phyloP scores from a whole-genome alignment of 192 early-diverging fungal species.

The Hyaloraphidium curvatum region DNA sequence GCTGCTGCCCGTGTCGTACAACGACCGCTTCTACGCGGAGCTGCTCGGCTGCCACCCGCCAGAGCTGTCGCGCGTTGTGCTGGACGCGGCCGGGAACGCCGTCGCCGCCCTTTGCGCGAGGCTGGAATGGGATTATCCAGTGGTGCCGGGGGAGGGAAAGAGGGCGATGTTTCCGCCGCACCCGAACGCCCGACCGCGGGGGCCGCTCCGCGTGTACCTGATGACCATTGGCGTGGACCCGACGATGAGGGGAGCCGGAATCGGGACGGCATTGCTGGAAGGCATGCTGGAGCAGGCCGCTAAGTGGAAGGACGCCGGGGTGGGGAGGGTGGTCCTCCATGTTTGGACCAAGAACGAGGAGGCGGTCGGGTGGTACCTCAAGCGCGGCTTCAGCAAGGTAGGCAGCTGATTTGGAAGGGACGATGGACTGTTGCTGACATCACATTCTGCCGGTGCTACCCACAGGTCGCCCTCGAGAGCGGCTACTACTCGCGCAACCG shows the following conservation, averaged over 20 bases:
- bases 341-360: neutral
- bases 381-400: neutral
- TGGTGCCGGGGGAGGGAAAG: neutral
- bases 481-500: slow-evolving; percentile 1
- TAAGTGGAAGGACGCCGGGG: neutral
- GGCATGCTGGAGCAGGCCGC: neutral
- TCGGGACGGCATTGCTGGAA: neutral
- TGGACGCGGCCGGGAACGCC: neutral
- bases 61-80: neutral
- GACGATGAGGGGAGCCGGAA: neutral
- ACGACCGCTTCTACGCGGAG: neutral
- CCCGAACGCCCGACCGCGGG: no score
- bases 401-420: no score
- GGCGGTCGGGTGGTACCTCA: neutral
- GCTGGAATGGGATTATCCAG: neutral
- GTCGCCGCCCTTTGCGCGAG: neutral
- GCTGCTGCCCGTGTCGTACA: neutral
- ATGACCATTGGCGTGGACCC: neutral
- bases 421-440: no score
- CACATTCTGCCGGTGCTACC: no score
- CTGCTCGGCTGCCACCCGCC: neutral
- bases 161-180: no score
- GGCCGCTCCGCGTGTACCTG: neutral
- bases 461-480: no score
- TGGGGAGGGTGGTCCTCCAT: neutral